A percentile compares a stretch with the other conserved stretches of the same genome.
Conservation (phyloP, 352 stramenopile genomes). For the Phytopythium mirpurense region DNA sequence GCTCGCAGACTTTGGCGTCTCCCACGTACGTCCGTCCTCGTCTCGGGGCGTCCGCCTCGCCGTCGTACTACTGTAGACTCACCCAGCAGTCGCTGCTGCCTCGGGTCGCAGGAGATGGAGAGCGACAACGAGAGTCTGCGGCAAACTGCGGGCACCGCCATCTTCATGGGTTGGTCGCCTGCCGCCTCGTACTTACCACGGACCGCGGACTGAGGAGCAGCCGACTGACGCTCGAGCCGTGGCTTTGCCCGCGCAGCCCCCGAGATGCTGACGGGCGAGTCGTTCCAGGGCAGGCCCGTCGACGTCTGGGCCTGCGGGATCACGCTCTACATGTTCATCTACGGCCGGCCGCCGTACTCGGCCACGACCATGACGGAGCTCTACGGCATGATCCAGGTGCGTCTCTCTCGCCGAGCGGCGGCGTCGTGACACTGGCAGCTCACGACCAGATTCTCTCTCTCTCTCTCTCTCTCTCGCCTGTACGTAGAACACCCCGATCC, state of each 20-base stretch:
- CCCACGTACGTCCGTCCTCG: constrained; percentile 32
- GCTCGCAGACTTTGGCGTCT: constrained; percentile 79
- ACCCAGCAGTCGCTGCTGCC: constrained; percentile 9
- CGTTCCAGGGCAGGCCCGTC: constrained; percentile 68
- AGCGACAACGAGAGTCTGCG: constrained; percentile 65
- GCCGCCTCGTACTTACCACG: background rate
- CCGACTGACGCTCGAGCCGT: constrained; percentile 1
- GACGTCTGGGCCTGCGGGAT: constrained; percentile 96
- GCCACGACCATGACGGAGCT: constrained; percentile 87
- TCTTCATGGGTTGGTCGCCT: constrained; percentile 55
- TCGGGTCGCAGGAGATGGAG: constrained; percentile 48
- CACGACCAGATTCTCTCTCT: background rate
- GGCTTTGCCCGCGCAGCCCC: constrained; percentile 30
- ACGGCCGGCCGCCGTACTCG: constrained; percentile 91
- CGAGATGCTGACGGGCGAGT: constrained; percentile 76
- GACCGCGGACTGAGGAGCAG: background rate
- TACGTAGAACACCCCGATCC: constrained; percentile 53
- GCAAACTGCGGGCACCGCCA: constrained; percentile 69
- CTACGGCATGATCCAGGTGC: constrained; percentile 88
- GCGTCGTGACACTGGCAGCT: background rate
- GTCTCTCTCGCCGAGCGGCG: background rate
- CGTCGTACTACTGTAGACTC: too few relatives aligned
- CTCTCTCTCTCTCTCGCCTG: background rate
- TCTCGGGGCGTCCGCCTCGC: too few relatives aligned
- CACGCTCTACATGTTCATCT: constrained; percentile 96